A percentile compares a stretch with the other conserved stretches of the same genome.
phyloP scores from a whole-genome alignment of 108 stramenopile species.

The Fistulifera solaris region DNA sequence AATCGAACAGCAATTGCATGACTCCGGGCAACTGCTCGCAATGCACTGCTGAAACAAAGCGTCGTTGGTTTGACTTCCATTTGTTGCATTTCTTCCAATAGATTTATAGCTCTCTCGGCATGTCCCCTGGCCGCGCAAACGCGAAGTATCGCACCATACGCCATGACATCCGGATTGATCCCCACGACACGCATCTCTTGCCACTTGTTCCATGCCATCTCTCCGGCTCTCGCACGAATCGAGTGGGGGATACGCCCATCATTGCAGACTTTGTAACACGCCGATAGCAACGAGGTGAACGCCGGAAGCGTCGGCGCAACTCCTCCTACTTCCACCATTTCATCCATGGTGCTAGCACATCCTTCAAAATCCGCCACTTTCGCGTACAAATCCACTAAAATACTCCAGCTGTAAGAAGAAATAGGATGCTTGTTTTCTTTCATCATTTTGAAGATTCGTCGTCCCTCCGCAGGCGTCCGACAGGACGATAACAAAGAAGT shows the following conservation, averaged over 20 bases:
- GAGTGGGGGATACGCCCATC: conserved; percentile 54
- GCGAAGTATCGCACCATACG: conserved; percentile 71
- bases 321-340: conserved; percentile 43
- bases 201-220: conserved; percentile 69
- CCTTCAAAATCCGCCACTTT: conserved; percentile 71
- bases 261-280: conserved; percentile 70
- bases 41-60: conserved; percentile 64
- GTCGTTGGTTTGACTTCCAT: conserved; percentile 75
- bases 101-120: conserved; percentile 61
- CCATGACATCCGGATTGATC: conserved; percentile 74
- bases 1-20: conserved; percentile 65
- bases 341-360: conserved; percentile 53
- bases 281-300: conserved; percentile 74
- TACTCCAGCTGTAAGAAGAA: conserved; percentile 64
- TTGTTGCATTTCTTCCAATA: conserved; percentile 70
- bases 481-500: conserved; percentile 60
- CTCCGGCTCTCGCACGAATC: conserved; percentile 61
- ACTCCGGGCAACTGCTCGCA: conserved; percentile 56
- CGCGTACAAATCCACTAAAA: conserved; percentile 76
- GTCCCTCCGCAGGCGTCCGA: conserved; percentile 60
- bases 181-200: conserved; percentile 76
- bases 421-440: conserved; percentile 34
- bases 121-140: conserved; percentile 66
- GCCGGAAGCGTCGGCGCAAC: conserved; percentile 54
- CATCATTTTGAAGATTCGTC: conserved; percentile 66